Conservation (phyloP, 352 stramenopile species). For the Blastocystis sp. region DNA sequence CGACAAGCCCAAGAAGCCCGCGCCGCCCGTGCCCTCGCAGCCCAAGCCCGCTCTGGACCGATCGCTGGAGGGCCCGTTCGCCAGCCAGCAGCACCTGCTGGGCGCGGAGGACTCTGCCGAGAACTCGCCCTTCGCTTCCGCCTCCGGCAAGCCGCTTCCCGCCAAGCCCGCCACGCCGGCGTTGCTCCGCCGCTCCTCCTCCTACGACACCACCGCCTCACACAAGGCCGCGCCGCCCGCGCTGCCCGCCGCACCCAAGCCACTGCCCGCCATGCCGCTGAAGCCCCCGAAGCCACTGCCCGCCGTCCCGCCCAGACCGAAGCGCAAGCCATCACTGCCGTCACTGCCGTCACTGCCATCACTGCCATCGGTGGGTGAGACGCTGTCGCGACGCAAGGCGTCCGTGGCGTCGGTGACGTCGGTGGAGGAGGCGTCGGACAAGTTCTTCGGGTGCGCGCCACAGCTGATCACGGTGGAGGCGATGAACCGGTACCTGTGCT, state of each 20-base stretch:
- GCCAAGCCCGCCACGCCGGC: background rate
- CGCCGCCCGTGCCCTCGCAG: background rate
- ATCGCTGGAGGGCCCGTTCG: too few species aligned
- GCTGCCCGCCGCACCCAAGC: too few species aligned
- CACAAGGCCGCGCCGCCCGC: background rate
- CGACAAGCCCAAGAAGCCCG: background rate
- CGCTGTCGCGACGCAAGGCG: too few species aligned
- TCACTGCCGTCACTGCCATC: too few species aligned
- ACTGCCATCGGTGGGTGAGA: too few species aligned
- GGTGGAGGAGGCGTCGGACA: background rate
- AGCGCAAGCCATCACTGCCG: background rate
- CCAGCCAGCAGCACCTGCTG: too few species aligned
- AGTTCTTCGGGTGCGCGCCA: background rate
- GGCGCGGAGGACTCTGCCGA: too few species aligned
- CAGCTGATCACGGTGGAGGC: slow-evolving; percentile 35
- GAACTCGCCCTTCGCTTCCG: background rate
- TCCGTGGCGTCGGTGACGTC: too few species aligned
- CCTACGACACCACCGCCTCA: background rate
- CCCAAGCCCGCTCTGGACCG: background rate
- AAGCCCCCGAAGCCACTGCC: background rate
- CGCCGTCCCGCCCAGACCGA: background rate
- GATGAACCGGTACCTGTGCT: slow-evolving; percentile 19
- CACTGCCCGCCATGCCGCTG: background rate
- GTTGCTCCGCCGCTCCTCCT: background rate
- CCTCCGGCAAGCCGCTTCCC: background rate